Percentiles rank a stretch among this genome's conserved stretches.
Evolutionary conservation across 306 rosid genomes (phyloP).

Genomic region (Rosa persica): DNA sequence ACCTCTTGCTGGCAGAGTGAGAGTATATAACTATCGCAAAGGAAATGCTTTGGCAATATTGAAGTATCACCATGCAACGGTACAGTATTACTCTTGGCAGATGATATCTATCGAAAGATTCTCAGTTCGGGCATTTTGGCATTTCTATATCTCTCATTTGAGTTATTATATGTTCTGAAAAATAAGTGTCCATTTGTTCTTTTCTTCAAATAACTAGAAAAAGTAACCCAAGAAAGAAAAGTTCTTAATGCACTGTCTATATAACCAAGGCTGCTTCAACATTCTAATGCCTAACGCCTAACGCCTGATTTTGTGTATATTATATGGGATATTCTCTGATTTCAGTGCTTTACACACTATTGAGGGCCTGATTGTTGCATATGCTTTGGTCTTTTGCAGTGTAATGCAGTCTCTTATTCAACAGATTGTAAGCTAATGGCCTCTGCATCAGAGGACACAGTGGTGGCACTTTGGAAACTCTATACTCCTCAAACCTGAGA

Average conservation of each 20-base stretch:
- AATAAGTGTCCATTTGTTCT: background rate
- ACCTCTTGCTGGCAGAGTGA: conserved; percentile 54
- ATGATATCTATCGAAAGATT: conserved; percentile 8
- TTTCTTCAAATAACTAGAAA: background rate
- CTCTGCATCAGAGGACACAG: conserved; percentile 85
- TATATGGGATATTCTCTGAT: background rate
- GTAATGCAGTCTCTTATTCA: conserved; percentile 81
- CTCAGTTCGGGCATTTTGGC: background rate
- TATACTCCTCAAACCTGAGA: conserved; percentile 71
- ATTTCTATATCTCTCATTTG: background rate
- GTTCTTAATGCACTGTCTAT: background rate
- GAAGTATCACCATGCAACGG: conserved; percentile 88
- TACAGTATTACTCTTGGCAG: conserved; percentile 33
- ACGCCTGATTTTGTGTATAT: background rate
- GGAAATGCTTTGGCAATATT: conserved; percentile 82
- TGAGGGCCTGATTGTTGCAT: background rate
- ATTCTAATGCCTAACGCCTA: too few species aligned
- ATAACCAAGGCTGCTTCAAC: background rate
- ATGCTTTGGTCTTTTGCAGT: conserved; percentile 38
- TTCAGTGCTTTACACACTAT: background rate
- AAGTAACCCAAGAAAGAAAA: background rate
- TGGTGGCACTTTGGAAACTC: conserved; percentile 86
- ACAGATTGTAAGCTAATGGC: conserved; percentile 74
- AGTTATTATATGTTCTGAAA: background rate
- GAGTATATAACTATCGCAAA: conserved; percentile 77